Evolutionary conservation across 495 filamentous ascomycete genomes (phyloP).

Genomic region (Xylaria venustula): DNA sequence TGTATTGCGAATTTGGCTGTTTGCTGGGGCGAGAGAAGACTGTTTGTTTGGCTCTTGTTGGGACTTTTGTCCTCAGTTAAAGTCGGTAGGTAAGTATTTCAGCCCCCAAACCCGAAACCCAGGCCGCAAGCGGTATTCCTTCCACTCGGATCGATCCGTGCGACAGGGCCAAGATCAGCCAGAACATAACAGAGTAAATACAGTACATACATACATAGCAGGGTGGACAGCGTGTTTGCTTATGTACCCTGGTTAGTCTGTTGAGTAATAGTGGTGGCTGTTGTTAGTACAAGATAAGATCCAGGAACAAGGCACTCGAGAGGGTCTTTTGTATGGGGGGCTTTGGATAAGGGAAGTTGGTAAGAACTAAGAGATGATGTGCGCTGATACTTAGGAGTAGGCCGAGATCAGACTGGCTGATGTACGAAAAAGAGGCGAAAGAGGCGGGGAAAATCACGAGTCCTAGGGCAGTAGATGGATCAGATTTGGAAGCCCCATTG

Average conservation of each 20-base stretch:
- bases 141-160: not conserved
- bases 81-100: too few species aligned
- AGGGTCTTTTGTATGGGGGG: not conserved
- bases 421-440: constrained; percentile 4
- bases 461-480: not conserved
- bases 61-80: not conserved
- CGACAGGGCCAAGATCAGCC: not conserved
- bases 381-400: not conserved
- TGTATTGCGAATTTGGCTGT: too few species aligned
- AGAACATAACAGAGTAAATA: too few species aligned
- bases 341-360: not conserved
- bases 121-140: not conserved
- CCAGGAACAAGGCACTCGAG: not conserved
- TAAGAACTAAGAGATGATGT: not conserved
- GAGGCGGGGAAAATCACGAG: not conserved
- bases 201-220: too few species aligned
- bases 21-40: not conserved
- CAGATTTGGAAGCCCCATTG: not conserved
- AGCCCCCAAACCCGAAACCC: not conserved
- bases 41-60: not conserved
- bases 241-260: too few species aligned
- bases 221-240: not conserved
- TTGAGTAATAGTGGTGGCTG: too few species aligned
- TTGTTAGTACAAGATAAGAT: too few species aligned
- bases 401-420: not conserved